Evolutionary conservation across 257 asterid genomes (phyloP).

Genomic region (Jaltomata sinuosa): DNA sequence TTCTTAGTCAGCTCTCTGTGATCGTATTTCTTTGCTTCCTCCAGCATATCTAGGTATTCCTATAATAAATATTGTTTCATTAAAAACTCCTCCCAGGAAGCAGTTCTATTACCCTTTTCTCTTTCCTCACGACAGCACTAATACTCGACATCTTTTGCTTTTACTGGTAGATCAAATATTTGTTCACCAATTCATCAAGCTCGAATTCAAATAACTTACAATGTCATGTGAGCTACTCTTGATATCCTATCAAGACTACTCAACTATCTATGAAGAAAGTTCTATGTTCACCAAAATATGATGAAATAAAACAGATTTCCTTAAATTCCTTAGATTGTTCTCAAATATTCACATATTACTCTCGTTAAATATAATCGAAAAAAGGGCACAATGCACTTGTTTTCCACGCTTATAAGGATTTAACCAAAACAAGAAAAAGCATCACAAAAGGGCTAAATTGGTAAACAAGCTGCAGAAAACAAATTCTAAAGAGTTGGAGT

Average conservation of each 20-base stretch:
- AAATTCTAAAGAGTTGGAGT: neutral
- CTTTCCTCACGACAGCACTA: neutral
- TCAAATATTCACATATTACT: neutral
- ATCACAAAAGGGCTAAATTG: neutral
- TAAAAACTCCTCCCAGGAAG: conserved; percentile 10
- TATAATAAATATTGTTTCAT: conserved; percentile 21
- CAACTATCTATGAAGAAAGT: neutral
- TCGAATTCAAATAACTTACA: neutral
- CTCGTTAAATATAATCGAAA: neutral
- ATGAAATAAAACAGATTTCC: neutral
- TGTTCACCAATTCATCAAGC: neutral
- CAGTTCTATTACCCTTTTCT: neutral
- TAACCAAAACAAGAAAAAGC: neutral
- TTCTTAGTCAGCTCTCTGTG: conserved; percentile 94
- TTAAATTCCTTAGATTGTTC: neutral
- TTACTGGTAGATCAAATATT: neutral
- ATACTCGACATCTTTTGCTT: neutral
- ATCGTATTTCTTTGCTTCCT: conserved; percentile 97
- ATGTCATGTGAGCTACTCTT: neutral
- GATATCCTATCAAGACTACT: neutral
- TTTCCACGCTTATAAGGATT: neutral
- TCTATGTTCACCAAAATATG: neutral
- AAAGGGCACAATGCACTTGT: neutral
- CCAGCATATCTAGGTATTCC: conserved; percentile 81
- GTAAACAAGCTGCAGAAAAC: neutral